Percentiles rank a stretch among this genome's conserved stretches.
Evolutionary conservation across 306 rosid genomes (phyloP).

Genomic region (Benincasa hispida): DNA sequence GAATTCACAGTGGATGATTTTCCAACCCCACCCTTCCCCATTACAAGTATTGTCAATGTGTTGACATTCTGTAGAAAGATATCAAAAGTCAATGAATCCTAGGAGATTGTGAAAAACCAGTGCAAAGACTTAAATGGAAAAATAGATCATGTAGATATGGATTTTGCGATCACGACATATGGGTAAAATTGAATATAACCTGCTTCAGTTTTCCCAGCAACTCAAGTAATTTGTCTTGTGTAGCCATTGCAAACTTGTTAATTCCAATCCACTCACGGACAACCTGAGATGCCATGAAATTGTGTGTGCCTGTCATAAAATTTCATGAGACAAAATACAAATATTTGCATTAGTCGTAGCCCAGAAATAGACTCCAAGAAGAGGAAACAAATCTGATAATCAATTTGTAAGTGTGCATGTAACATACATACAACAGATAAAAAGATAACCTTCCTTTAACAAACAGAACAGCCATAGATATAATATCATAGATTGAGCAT

Average conservation of each 20-base stretch:
- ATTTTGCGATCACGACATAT: not conserved
- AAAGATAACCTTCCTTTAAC: not conserved
- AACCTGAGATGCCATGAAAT: constrained; percentile 53
- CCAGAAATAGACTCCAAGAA: not conserved
- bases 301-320: constrained; percentile 5
- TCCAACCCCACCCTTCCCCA: constrained; percentile 98
- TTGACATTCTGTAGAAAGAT: constrained; percentile 48
- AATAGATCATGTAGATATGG: not conserved
- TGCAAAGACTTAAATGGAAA: not conserved
- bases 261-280: constrained; percentile 84
- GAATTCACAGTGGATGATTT: constrained; percentile 94
- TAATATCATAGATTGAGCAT: not conserved
- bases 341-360: not conserved
- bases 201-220: constrained; percentile 67
- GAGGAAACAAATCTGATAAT: not conserved
- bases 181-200: constrained; percentile 16
- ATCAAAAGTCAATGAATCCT: not conserved
- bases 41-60: constrained; percentile 85
- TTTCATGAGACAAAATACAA: not conserved
- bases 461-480: not conserved
- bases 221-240: constrained; percentile 75
- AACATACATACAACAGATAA: not conserved
- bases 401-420: not conserved
- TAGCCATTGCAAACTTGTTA: constrained; percentile 70
- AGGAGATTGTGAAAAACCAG: not conserved